phyloP scores from a whole-genome alignment of 1,284 basidiomycete genomes.

The Phellopilus nigrolimitatus region DNA sequence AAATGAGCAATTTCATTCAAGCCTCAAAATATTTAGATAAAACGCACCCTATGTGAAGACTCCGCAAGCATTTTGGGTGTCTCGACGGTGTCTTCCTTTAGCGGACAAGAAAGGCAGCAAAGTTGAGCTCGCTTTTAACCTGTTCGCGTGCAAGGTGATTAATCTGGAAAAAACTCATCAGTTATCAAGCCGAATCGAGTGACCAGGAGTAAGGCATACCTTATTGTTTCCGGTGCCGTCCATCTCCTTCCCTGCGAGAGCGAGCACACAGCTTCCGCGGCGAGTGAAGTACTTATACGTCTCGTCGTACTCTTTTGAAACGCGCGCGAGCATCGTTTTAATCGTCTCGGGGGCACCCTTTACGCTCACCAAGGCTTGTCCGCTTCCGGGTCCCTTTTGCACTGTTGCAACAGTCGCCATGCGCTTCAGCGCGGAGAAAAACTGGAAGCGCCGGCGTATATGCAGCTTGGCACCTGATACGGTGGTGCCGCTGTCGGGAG shows the following conservation, averaged over 20 bases:
- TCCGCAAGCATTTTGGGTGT: constrained; percentile 89
- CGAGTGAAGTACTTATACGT: constrained; percentile 93
- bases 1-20: neutral
- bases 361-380: constrained; percentile 62
- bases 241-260: constrained; percentile 82
- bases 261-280: constrained; percentile 86
- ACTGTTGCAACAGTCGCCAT: constrained; percentile 88
- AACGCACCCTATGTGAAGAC: constrained; percentile 85
- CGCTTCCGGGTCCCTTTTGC: constrained; percentile 40
- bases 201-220: constrained; percentile 23
- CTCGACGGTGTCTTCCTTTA: constrained; percentile 89
- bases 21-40: neutral
- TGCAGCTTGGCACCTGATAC: too few species aligned
- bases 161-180: constrained; percentile 47
- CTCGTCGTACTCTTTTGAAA: constrained; percentile 83
- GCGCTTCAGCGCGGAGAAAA: constrained; percentile 91
- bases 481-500: too few species aligned
- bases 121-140: constrained; percentile 73
- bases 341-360: constrained; percentile 97
- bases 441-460: constrained; percentile 85
- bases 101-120: constrained; percentile 89
- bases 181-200: neutral
- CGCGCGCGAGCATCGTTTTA: constrained; percentile 71
- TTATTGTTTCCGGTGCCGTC: constrained; percentile 61
- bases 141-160: constrained; percentile 76